Evolutionary conservation across 1,139 yeast species (phyloP), one percentile per base, ranked within the genome.

Genomic region (Zygosaccharomyces sapae): DNA sequence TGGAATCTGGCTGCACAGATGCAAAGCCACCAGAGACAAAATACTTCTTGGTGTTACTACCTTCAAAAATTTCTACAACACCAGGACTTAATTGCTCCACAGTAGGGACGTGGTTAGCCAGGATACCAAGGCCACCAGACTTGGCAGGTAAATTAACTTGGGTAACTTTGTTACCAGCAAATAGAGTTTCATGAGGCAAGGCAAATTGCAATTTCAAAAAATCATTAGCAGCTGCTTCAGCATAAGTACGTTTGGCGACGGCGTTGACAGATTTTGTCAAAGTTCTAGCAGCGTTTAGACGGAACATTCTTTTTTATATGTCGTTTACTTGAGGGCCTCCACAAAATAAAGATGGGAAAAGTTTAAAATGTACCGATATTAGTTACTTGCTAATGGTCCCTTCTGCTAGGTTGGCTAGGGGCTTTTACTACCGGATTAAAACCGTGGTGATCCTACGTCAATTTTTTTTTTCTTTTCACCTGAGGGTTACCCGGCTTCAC

Each of bases 21-120:
- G 97, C 98, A 65, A 92, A 86, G 56, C 99, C 99, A 57, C 98
- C 98, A 55, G 95, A 82, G 59, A 92, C 92, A 55, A 79, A 80
- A 73, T 77, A 92, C 73, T 85, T 88, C 76, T 87, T 88, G 67
- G 81, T 79, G 55, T 81, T 72, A 63, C 80, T 75, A 58, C 92
- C 92, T 70, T 87, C 89, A 61, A 88, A 83, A 67, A 92, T 81
- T 73, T 90, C 97, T 62, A 92, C 86, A 55, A 94, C 79, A 70
- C 99, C 99, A 62, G 98, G 96, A 69, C 85, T 82, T 70, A 92
- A 82, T 78, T 94, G 96, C 75, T 92, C 97, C 58, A 92, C 90
- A 66, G 87, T 83, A 65, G 99, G 98, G 67, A 92, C 96, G 81
- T 92, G 99, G 76, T 88, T 85, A 64, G 98, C 97, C 68, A 92